These are phyloP conservation scores for Pseudopediastrum boryanum DNA, from an alignment of 139 green algal genomes.

Conservation along the genomic window DNA sequence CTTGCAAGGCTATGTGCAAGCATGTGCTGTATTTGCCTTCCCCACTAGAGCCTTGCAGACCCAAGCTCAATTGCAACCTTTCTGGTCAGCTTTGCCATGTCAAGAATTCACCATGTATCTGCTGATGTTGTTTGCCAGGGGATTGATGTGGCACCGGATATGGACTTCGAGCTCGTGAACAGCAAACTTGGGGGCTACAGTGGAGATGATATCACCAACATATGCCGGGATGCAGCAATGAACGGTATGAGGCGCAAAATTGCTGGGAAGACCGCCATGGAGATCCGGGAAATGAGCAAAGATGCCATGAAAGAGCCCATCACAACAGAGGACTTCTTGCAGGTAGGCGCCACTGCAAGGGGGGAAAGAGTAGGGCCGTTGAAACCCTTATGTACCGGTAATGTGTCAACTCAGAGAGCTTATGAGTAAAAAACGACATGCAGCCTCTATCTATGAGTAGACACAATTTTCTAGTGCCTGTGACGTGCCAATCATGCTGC, in stretches of 20 bases:
- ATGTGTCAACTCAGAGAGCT: no score
- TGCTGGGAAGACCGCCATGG: conserved; percentile 73
- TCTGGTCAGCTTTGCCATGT: no score
- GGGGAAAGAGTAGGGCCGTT: no score
- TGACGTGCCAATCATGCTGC: no score
- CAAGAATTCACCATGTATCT: neutral
- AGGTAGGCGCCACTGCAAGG: conserved; percentile 38
- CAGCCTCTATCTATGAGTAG: no score
- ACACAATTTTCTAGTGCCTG: no score
- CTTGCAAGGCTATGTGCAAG: no score
- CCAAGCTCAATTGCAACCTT: no score
- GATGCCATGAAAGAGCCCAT: conserved; percentile 61
- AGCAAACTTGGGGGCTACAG: conserved; percentile 77
- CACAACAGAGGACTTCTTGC: conserved; percentile 59
- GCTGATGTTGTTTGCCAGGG: conserved; percentile 42
- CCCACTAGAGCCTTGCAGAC: no score
- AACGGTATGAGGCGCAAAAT: conserved; percentile 89
- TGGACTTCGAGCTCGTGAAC: conserved; percentile 77
- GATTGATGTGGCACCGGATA: conserved; percentile 64
- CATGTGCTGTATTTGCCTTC: no score
- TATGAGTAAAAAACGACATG: no score
- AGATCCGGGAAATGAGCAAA: conserved; percentile 71
- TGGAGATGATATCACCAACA: conserved; percentile 84
- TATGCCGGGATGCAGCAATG: conserved; percentile 89
- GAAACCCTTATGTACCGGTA: no score